Base-by-base conservation (phyloP, 495 filamentous ascomycete genomes). In the Cudoniella acicularis region DNA sequence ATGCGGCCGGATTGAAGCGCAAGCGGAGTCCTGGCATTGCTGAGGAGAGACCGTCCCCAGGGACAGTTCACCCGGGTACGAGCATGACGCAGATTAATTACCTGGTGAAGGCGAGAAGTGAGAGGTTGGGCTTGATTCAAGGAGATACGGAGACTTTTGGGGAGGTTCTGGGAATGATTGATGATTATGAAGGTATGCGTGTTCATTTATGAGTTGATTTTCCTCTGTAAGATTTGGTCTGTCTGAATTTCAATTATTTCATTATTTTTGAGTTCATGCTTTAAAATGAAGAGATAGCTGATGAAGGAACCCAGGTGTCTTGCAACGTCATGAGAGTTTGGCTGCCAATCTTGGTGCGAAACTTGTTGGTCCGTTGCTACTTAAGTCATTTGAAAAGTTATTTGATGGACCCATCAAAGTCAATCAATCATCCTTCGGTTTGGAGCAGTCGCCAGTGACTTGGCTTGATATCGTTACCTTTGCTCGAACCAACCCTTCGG, bases 401-500 rank as follows among this genome's bases (percentile, higher is more conserved):
- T 95, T 96, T 63, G 91, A 94, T 59, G 90, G 88, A 0, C 83
- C 86, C 20, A 90, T 91, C 53, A 82, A 78, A 25, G 84, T 90
- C 4, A 77, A 87, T 40, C 67, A 71, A 24, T 61, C 63, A 11
- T 65, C 72, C 10, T 75, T 67, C 42, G 87, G 82, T 46, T 76
- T 80, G 36, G 84, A 87, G 41, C 75, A 81, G 20, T 72, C 81
- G 2, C 80, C 75, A 11, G 77, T 92, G 52, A 85, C 83, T 16
- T 96, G 91, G 91, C 75, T 92, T 40, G 91, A 95, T 62, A 85
- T 96, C 43, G 87, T 93, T 52, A 86, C 89, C 57, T 94, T 92
- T 73, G 89, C 90, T 52, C 85, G 86, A 64, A 82, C 79, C 62
- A 91, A 92, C 61, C 89, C 91, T 0, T 80, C 83, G 64, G 89